phyloP scores from a whole-genome alignment of 345 rosid species.

The Salix koriyanagi region DNA sequence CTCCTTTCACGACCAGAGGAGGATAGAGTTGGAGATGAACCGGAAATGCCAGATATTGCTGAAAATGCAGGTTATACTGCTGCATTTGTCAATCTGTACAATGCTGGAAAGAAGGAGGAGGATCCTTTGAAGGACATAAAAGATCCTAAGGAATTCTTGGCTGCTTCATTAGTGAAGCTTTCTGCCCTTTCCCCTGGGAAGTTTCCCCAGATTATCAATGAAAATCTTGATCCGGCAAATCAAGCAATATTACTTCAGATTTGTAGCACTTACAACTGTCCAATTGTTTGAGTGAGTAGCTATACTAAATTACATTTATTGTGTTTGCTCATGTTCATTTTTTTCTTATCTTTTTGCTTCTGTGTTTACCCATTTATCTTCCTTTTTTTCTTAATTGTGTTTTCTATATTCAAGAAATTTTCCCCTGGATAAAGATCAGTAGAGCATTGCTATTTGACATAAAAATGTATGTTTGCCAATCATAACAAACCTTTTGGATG shows the following conservation, averaged over 20 bases:
- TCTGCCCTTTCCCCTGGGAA: conserved; percentile 66
- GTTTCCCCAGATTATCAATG: conserved; percentile 64
- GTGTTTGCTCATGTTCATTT: neutral
- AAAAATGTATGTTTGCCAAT: neutral
- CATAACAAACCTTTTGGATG: neutral
- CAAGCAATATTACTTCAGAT: conserved; percentile 66
- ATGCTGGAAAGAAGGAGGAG: conserved; percentile 87
- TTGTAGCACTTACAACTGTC: conserved; percentile 54
- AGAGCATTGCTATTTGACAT: neutral
- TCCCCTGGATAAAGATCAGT: neutral
- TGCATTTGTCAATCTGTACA: conserved; percentile 70
- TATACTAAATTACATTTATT: neutral
- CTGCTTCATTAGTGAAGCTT: conserved; percentile 56
- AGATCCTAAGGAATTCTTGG: conserved; percentile 78
- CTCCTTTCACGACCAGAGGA: conserved; percentile 83
- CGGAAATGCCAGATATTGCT: conserved; percentile 82
- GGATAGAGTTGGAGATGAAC: conserved; percentile 71
- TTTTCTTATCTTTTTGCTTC: neutral
- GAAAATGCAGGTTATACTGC: conserved; percentile 82
- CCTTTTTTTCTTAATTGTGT: neutral
- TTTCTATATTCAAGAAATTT: neutral
- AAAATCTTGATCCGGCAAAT: conserved; percentile 68
- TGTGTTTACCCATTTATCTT: neutral
- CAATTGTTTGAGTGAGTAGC: conserved; percentile 59
- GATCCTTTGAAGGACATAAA: conserved; percentile 76